phyloP scores from a whole-genome alignment of 2,329 filamentous ascomycete genomes.

The Pochonia chlamydosporia region DNA sequence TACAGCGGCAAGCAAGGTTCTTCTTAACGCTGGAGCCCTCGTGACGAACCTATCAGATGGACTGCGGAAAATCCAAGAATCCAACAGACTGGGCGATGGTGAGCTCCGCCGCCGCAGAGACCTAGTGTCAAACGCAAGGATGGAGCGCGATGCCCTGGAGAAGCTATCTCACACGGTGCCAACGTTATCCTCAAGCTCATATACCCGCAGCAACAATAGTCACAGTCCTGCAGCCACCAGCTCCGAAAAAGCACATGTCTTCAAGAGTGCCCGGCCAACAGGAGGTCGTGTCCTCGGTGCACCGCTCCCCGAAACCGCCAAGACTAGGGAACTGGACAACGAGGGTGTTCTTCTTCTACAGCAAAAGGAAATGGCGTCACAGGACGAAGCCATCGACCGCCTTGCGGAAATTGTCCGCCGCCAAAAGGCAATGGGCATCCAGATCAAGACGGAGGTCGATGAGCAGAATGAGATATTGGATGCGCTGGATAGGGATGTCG shows the following conservation, averaged over 20 bases:
- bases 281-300: slow-evolving; percentile 68
- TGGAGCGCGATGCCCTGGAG: slow-evolving; percentile 72
- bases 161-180: slow-evolving; percentile 57
- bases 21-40: slow-evolving; percentile 62
- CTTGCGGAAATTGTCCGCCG: slow-evolving; percentile 63
- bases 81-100: slow-evolving; percentile 59
- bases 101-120: slow-evolving; percentile 68
- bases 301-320: slow-evolving; percentile 67
- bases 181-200: slow-evolving; percentile 18
- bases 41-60: slow-evolving; percentile 62
- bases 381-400: slow-evolving; percentile 67
- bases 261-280: slow-evolving; percentile 32
- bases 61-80: slow-evolving; percentile 50
- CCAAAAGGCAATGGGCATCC: slow-evolving; percentile 72
- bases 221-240: slow-evolving; percentile 37
- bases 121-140: slow-evolving; percentile 60
- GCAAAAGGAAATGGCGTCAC: slow-evolving; percentile 65
- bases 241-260: slow-evolving; percentile 45
- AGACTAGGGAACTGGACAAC: slow-evolving; percentile 73
- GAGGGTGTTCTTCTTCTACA: slow-evolving; percentile 68
- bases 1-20: slow-evolving; percentile 66
- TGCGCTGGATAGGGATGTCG: slow-evolving; percentile 59
- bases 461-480: slow-evolving; percentile 67
- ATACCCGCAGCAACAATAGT: slow-evolving; percentile 30
- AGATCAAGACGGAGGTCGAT: slow-evolving; percentile 69